These are phyloP conservation scores for Larix kaempferi DNA, from an alignment of 75 land plant species.

Conservation along the genomic window DNA sequence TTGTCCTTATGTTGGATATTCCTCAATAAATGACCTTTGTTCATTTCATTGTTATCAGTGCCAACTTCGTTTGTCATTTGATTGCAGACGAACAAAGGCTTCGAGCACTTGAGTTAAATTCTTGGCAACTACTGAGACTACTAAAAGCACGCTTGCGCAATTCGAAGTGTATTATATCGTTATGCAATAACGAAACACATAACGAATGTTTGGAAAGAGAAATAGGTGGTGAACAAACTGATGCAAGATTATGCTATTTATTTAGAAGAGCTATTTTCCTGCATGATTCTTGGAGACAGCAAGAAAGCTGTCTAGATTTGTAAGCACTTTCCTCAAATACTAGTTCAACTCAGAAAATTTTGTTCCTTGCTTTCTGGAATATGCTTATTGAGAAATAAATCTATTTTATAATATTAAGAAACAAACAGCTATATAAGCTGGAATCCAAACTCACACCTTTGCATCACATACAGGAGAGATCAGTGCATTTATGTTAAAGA, in stretches of 20 bases:
- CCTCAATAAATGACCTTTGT: too few relatives aligned
- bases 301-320: conserved; percentile 2
- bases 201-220: conserved; percentile 1
- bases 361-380: not conserved
- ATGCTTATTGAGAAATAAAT: not conserved
- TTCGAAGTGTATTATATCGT: conserved; percentile 37
- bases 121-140: conserved; percentile 81
- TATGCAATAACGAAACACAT: conserved; percentile 14
- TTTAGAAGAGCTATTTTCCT: conserved; percentile 43
- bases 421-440: not conserved
- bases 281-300: conserved; percentile 52
- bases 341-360: not conserved
- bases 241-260: conserved; percentile 41
- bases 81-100: conserved; percentile 70
- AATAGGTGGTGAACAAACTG: conserved; percentile 17
- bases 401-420: not conserved
- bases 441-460: not conserved
- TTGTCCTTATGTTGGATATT: too few relatives aligned
- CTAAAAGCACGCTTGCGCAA: conserved; percentile 56
- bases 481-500: not conserved
- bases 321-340: not conserved
- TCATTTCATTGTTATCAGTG: too few relatives aligned
- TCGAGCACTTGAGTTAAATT: conserved; percentile 75
- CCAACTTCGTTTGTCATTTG: conserved; percentile 7
- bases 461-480: not conserved